Percentiles rank a stretch among this genome's conserved stretches.
Conservation (phyloP, 2,329 filamentous ascomycete species). For the Herpotrichia juniperi region DNA sequence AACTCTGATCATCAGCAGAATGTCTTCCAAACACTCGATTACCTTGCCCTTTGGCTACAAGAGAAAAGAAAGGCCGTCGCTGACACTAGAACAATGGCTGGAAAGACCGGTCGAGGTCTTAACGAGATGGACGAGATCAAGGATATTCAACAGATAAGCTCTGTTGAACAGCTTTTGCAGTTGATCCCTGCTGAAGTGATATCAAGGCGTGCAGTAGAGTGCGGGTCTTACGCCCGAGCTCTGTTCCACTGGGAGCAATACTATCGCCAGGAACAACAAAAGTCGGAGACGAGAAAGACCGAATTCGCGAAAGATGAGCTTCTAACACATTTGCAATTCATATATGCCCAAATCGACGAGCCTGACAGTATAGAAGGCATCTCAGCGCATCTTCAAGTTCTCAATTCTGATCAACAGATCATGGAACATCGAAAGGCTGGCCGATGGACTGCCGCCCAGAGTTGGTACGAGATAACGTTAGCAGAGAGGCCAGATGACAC, state of each 20-base stretch:
- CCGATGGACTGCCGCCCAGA: slow-evolving; percentile 91
- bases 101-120: slow-evolving; percentile 51
- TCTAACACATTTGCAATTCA: slow-evolving; percentile 82
- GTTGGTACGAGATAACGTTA: slow-evolving; percentile 94
- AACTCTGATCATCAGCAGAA: slow-evolving; percentile 61
- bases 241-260: slow-evolving; percentile 95
- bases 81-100: slow-evolving; percentile 48
- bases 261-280: slow-evolving; percentile 64
- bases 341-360: slow-evolving; percentile 97
- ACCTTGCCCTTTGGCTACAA: slow-evolving; percentile 88
- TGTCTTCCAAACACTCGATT: slow-evolving; percentile 89
- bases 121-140: slow-evolving; percentile 58
- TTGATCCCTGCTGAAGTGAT: slow-evolving; percentile 73
- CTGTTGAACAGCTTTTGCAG: slow-evolving; percentile 75
- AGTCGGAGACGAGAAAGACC: slow-evolving; percentile 55
- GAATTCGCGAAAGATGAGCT: slow-evolving; percentile 64
- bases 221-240: slow-evolving; percentile 88
- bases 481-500: slow-evolving; percentile 77
- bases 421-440: slow-evolving; percentile 92
- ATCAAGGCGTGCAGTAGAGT: slow-evolving; percentile 87
- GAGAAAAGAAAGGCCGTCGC: slow-evolving; percentile 66
- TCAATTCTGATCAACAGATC: slow-evolving; percentile 94
- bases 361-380: slow-evolving; percentile 96
- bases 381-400: slow-evolving; percentile 79
- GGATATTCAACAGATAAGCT: slow-evolving; percentile 61